Conservation (phyloP, 768 basidiomycete genomes). For the Amanita rubescens region DNA sequence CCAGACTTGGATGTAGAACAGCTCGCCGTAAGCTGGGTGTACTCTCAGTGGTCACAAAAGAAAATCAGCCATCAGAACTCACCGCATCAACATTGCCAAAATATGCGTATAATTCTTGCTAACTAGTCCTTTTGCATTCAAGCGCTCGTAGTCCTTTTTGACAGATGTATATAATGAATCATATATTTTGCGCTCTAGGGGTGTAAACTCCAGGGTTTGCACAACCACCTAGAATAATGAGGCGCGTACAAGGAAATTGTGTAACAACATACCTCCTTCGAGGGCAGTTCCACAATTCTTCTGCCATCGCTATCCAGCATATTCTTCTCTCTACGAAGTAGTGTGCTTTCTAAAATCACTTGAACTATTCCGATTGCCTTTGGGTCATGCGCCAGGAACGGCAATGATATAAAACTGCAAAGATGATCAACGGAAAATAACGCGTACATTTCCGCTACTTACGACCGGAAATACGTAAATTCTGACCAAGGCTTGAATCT, state of each 20-base stretch:
- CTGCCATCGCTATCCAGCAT: slow-evolving; percentile 86
- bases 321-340: slow-evolving; percentile 87
- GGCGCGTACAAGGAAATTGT: neutral
- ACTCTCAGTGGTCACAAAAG: neutral
- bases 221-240: slow-evolving; percentile 43
- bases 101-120: slow-evolving; percentile 82
- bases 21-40: slow-evolving; percentile 72
- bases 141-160: slow-evolving; percentile 72
- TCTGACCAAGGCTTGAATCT: slow-evolving; percentile 77
- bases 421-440: slow-evolving; percentile 1
- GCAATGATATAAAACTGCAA: slow-evolving; percentile 78
- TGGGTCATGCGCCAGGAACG: slow-evolving; percentile 85
- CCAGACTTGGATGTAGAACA: slow-evolving; percentile 84
- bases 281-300: slow-evolving; percentile 80
- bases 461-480: slow-evolving; percentile 87
- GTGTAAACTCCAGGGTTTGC: slow-evolving; percentile 74
- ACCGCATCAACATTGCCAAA: slow-evolving; percentile 94
- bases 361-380: slow-evolving; percentile 95
- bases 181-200: slow-evolving; percentile 81
- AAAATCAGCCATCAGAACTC: neutral
- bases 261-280: slow-evolving; percentile 56
- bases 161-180: slow-evolving; percentile 77
- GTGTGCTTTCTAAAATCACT: slow-evolving; percentile 82
- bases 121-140: slow-evolving; percentile 71
- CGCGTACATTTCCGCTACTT: slow-evolving; percentile 18